Evolutionary conservation across 2,329 filamentous ascomycete genomes (phyloP).

Genomic region (Fusarium armeniacum): DNA sequence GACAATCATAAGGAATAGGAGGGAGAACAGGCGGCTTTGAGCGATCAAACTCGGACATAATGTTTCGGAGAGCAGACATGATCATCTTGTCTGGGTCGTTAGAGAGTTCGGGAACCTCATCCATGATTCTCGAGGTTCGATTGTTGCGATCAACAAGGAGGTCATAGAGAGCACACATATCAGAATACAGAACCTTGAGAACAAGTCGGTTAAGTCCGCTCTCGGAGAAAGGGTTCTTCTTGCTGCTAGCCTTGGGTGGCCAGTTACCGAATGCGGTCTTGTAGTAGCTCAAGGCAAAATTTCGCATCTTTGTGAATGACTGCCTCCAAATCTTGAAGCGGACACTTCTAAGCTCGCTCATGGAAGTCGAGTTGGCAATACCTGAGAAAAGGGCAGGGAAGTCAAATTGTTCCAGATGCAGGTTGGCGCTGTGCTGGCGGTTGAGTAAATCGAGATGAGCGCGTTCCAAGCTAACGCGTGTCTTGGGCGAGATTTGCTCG

Average conservation of each 20-base stretch:
- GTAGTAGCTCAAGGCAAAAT: slow-evolving; percentile 78
- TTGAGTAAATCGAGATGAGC: slow-evolving; percentile 84
- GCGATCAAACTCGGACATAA: slow-evolving; percentile 89
- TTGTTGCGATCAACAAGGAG: slow-evolving; percentile 84
- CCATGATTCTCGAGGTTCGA: slow-evolving; percentile 82
- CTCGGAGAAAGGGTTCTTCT: slow-evolving; percentile 91
- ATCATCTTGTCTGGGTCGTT: slow-evolving; percentile 72
- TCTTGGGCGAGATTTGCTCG: slow-evolving; percentile 76
- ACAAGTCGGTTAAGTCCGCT: slow-evolving; percentile 89
- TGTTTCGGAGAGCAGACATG: slow-evolving; percentile 78
- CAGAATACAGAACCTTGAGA: slow-evolving; percentile 83
- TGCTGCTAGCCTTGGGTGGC: slow-evolving; percentile 92
- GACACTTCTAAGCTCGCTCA: slow-evolving; percentile 80
- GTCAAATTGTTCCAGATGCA: slow-evolving; percentile 86
- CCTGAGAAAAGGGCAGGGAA: slow-evolving; percentile 92
- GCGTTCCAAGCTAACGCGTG: slow-evolving; percentile 83
- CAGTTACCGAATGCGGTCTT: slow-evolving; percentile 74
- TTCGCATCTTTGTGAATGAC: slow-evolving; percentile 80
- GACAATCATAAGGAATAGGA: slow-evolving; percentile 90
- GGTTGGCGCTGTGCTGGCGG: slow-evolving; percentile 77
- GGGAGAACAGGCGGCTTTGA: slow-evolving; percentile 91
- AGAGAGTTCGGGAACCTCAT: slow-evolving; percentile 71
- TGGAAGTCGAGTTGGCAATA: slow-evolving; percentile 85
- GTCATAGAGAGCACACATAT: slow-evolving; percentile 90
- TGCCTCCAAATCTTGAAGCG: slow-evolving; percentile 88